Evolutionary conservation across 2,329 filamentous ascomycete species (phyloP).

Genomic region (Neoscytalidium dimidiatum): DNA sequence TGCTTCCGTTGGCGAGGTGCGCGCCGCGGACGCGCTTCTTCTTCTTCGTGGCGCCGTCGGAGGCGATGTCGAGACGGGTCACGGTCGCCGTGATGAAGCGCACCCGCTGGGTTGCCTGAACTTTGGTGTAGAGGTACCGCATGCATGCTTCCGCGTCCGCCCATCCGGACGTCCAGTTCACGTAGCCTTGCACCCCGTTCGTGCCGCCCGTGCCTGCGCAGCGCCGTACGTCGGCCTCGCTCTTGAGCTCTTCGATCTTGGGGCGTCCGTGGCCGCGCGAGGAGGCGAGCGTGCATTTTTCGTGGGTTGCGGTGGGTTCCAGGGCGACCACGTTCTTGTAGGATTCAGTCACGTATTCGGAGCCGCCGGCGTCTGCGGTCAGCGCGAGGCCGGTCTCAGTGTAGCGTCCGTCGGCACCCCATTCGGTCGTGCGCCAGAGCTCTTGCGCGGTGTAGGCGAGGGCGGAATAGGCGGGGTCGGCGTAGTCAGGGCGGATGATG

Average conservation of each 20-base stretch:
- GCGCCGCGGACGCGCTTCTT: conserved; percentile 57
- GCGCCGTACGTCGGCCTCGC: conserved; percentile 39
- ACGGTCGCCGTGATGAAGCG: conserved; percentile 54
- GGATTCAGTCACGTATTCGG: conserved; percentile 42
- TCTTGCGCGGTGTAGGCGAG: conserved; percentile 72
- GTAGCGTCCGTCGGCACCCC: conserved; percentile 67
- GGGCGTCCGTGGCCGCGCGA: conserved; percentile 20
- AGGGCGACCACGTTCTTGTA: conserved; percentile 37
- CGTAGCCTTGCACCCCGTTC: conserved; percentile 67
- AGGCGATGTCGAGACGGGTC: conserved; percentile 42
- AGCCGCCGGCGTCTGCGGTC: conserved; percentile 55
- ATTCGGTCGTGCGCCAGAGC: conserved; percentile 64
- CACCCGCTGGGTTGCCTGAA: conserved; percentile 56
- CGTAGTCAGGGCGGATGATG: conserved; percentile 75
- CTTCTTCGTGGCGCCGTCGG: conserved; percentile 15
- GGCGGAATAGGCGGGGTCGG: conserved; percentile 72
- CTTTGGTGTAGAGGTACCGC: conserved; percentile 60
- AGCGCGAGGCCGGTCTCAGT: conserved; percentile 69
- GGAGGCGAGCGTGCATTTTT: conserved; percentile 25
- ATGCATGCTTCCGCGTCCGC: conserved; percentile 74
- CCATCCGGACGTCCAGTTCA: conserved; percentile 77
- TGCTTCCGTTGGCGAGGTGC: conserved; percentile 52
- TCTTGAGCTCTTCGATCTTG: conserved; percentile 39
- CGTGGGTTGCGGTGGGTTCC: conserved; percentile 22
- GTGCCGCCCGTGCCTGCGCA: conserved; percentile 43